Evolutionary conservation across 202 grass and related monocot genomes (phyloP), one percentile per base, ranked within the genome.

Genomic region (Panicum virgatum): DNA sequence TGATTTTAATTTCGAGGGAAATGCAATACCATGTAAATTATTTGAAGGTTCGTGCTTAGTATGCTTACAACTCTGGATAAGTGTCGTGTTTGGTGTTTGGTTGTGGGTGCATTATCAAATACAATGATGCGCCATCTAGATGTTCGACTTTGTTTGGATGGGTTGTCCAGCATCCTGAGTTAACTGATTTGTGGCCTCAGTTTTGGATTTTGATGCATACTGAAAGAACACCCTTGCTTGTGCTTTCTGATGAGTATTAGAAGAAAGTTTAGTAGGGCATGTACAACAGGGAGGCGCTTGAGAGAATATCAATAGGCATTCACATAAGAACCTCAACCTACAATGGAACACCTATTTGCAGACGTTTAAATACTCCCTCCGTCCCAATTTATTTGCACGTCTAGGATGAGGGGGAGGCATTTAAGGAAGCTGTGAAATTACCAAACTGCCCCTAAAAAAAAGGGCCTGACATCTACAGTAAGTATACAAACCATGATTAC

Each of bases 1-100:
- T 50, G 42, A 19, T 90, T 76, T 75, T 72, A 78, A 50, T 56
- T 77, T 22, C 34, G 52, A 42, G 42, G 29, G 32, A 34, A 72
- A 40, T 86, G n/a, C 77, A 80, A 75, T 82, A 78, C 20, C 26
- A 48, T 45, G 59, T 15, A 12, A 43, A 46, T 43, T 57, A 57
- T 75, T 62, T 25, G 32, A 62, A 80, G 9, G 14, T 62, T 44
- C 61, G 16, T 53, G 52, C 15, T 39, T 20, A 9, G 2, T 56
- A 72, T 83, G n/a, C 66, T 73, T 79, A 46, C 14, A 72, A 57
- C 57, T 23, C 48, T 71, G 26, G 25, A 64, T 23, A 82, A 54
- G 20, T 34, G 4, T 39, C 30, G 6, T 36, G 4, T 48, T 7
- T 62, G 9, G 18, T 45, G 4, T 77, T 77, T 29, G 27, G 13